Evolutionary conservation across 768 basidiomycete species (phyloP), one percentile per base, ranked within the genome.

Genomic region (Gymnopilus dilepis): DNA sequence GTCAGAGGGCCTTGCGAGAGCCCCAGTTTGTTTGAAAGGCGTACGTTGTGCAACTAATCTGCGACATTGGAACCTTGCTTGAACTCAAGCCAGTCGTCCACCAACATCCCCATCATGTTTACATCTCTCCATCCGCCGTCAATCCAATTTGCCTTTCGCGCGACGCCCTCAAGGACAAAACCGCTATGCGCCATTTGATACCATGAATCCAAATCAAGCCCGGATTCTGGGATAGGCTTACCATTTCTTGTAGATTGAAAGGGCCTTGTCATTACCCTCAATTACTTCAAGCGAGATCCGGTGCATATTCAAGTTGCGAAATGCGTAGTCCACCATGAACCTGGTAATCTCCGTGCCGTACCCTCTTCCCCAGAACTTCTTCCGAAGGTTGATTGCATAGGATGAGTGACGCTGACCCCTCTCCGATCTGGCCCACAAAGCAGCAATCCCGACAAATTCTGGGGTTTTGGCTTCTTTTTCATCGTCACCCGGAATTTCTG

Each of bases 281-380:
- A 77, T 68, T 43, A 80, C 78, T 1, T 66, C 70, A 54, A 83
- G 67, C 30, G 80, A 77, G 58, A 83, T 60, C 13, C 80, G 76
- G 42, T 80, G 77, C 63, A 81, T 56, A 26, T 69, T 73, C 50
- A 83, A 64, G 67, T 73, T 73, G 41, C 72, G 59, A 30, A 83
- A 83, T 22, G 72, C 72, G 58, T 81, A 70, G 30, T 80, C 77
- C 12, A 80, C 65, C 33, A 82, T 66, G 62, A 79, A 82, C 31
- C 65, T 65, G 51, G 76, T 75, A 47, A 74, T 73, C 53, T 82
- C 80, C 31, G 70, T 75, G 3, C 81, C 81, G 56, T 76, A 82
- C 0, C 81, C 81, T 17, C 72, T 70, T 12, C 70, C 67, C 77
- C 81, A 80, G 54, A 74, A 76, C 56, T 68, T 52, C 55, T 40